phyloP scores from a whole-genome alignment of 2,329 filamentous ascomycete genomes.

The Stemphylium beticola region DNA sequence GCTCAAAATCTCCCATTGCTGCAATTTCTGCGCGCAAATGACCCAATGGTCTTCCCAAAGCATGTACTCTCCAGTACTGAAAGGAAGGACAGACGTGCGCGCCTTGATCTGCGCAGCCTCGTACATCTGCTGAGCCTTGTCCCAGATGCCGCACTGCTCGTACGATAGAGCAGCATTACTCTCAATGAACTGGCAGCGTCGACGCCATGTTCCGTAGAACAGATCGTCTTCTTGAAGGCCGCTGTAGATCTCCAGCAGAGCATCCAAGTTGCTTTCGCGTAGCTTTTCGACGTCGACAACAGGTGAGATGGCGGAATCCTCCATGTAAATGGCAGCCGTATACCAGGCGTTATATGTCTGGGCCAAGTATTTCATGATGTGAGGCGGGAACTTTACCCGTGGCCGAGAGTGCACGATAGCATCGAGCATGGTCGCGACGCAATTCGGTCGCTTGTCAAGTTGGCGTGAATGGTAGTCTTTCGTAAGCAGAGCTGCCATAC shows the following conservation, averaged over 20 bases:
- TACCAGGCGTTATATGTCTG: conserved; percentile 98
- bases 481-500: conserved; percentile 86
- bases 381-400: conserved; percentile 89
- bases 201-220: conserved; percentile 96
- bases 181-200: conserved; percentile 94
- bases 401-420: conserved; percentile 85
- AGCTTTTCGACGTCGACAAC: conserved; percentile 83
- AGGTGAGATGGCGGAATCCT: conserved; percentile 85
- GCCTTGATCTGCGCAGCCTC: conserved; percentile 97
- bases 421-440: conserved; percentile 89
- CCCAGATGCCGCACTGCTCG: conserved; percentile 99
- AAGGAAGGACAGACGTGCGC: conserved; percentile 91
- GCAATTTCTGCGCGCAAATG: conserved; percentile 93
- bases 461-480: conserved; percentile 96
- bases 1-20: conserved; percentile 97
- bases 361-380: conserved; percentile 93
- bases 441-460: conserved; percentile 93
- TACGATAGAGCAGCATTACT: conserved; percentile 97
- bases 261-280: conserved; percentile 93
- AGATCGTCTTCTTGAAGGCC: conserved; percentile 92
- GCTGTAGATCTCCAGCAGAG: conserved; percentile 90
- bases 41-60: conserved; percentile 99
- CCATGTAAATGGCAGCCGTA: conserved; percentile 86
- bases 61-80: conserved; percentile 97
- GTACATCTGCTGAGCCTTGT: conserved; percentile 96